phyloP scores from a whole-genome alignment of 306 rosid genomes.

The Sphenostylis stenocarpa region DNA sequence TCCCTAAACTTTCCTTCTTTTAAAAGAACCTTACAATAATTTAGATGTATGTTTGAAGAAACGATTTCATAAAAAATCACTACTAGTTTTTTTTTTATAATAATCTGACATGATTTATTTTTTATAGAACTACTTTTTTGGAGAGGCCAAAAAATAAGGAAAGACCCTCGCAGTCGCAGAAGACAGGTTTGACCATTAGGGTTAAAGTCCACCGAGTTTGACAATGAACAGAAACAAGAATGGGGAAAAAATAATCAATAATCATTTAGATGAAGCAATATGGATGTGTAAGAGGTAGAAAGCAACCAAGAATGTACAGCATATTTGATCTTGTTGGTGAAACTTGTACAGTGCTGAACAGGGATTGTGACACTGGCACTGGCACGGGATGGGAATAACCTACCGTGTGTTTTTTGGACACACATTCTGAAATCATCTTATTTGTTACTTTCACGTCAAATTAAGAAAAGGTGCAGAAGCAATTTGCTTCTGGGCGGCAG shows the following conservation, averaged over 20 bases:
- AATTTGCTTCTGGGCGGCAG: neutral
- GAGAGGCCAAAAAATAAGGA: neutral
- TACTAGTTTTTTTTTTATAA: too few relatives aligned
- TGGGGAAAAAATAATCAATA: neutral
- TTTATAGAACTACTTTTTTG: too few relatives aligned
- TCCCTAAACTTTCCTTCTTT: neutral
- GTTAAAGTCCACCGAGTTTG: neutral
- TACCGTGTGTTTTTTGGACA: neutral
- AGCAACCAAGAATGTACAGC: constrained; percentile 27
- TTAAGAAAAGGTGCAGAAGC: neutral
- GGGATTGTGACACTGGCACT: neutral
- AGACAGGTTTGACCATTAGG: neutral
- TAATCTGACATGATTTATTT: too few relatives aligned
- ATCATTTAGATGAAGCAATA: neutral
- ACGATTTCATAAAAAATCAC: too few relatives aligned
- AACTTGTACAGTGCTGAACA: neutral
- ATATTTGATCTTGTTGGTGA: constrained; percentile 8
- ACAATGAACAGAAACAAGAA: neutral
- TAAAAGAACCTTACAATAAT: too few relatives aligned
- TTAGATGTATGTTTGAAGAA: too few relatives aligned
- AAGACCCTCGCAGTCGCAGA: neutral
- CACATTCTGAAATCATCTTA: neutral
- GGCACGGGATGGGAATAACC: too few relatives aligned
- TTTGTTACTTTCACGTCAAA: neutral
- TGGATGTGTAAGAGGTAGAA: neutral